Evolutionary conservation across 2,329 filamentous ascomycete species (phyloP), one percentile per base, ranked within the genome.

Genomic region (Chalara sp.): DNA sequence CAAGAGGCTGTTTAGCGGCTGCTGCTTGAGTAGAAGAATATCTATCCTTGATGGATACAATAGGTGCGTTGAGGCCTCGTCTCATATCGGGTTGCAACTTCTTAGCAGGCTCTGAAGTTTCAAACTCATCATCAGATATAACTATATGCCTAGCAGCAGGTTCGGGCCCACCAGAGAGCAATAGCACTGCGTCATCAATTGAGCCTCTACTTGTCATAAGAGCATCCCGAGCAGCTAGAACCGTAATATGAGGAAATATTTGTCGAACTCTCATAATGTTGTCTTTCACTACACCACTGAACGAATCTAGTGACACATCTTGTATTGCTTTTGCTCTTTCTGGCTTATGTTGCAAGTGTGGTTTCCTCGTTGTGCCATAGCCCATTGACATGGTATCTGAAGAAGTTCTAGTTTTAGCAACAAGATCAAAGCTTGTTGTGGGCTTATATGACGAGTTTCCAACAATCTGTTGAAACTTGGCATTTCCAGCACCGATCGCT

Each of bases 11-110:
- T 53, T 52, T 50, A 31, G 59, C 60, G 50, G 61, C 62, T 6
- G 60, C 51, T 41, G 64, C 66, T 56, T 76, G 75, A 42, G 72
- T 74, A 6, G 72, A 71, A 11, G 72, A 70, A 70, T 76, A 84
- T 61, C 79, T 81, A 53, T 83, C 74, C 53, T 78, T 74, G 51
- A 87, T 80, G 5, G 70, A 75, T 52, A 73, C 75, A 11, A 70
- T 71, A 5, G 76, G 76, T 8, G 70, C 72, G 56, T 79, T 78
- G 32, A 83, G 70, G 46, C 74, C 70, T 56, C 79, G 76, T 64
- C 76, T 77, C 44, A 75, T 75, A n/a, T 70, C 68, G 48, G 71
- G 67, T 58, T 78, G 79, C 41, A 50, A 51, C 61, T 63, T 65
- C 51, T 64, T 61, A 35, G 50, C 46, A 6, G 57, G 58, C 54